Evolutionary conservation across 2,329 filamentous ascomycete genomes (phyloP).

Genomic region (Alternaria arborescens): DNA sequence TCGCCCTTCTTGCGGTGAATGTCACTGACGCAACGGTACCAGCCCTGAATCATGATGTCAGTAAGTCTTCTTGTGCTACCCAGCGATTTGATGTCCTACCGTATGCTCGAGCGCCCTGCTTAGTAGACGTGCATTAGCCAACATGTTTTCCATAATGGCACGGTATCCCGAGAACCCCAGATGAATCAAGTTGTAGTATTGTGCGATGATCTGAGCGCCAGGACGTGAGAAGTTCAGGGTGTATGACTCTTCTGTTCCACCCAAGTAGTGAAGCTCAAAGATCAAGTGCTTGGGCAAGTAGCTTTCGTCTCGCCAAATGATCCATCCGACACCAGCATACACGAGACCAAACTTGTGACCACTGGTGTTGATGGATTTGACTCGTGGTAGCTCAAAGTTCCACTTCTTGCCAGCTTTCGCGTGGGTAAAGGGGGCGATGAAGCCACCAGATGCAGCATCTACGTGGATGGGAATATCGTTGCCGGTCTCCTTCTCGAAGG

Average conservation of each 20-base stretch:
- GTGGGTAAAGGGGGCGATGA: conserved; percentile 69
- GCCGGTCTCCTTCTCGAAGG: conserved; percentile 68
- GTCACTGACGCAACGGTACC: conserved; percentile 67
- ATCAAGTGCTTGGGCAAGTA: conserved; percentile 73
- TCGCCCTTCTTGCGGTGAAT: conserved; percentile 68
- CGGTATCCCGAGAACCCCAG: conserved; percentile 72
- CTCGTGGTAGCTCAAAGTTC: conserved; percentile 69
- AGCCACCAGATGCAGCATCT: conserved; percentile 67
- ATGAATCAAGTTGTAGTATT: conserved; percentile 79
- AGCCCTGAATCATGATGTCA: conserved; percentile 51
- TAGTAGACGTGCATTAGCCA: conserved; percentile 70
- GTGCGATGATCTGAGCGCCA: conserved; percentile 73
- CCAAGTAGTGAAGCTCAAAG: conserved; percentile 76
- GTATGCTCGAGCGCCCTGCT: conserved; percentile 71
- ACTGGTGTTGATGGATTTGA: conserved; percentile 72
- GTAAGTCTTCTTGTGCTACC: not conserved
- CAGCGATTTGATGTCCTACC: not conserved
- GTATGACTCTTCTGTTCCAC: conserved; percentile 74
- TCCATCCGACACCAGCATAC: conserved; percentile 74
- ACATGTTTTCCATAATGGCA: conserved; percentile 69
- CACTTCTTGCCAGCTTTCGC: conserved; percentile 66
- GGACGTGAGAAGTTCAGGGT: conserved; percentile 78
- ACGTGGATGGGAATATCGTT: conserved; percentile 74
- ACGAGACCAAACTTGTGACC: conserved; percentile 71
- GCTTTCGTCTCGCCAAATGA: conserved; percentile 63